Evolutionary conservation across 345 rosid species (phyloP).

Genomic region (Acer campestre): DNA sequence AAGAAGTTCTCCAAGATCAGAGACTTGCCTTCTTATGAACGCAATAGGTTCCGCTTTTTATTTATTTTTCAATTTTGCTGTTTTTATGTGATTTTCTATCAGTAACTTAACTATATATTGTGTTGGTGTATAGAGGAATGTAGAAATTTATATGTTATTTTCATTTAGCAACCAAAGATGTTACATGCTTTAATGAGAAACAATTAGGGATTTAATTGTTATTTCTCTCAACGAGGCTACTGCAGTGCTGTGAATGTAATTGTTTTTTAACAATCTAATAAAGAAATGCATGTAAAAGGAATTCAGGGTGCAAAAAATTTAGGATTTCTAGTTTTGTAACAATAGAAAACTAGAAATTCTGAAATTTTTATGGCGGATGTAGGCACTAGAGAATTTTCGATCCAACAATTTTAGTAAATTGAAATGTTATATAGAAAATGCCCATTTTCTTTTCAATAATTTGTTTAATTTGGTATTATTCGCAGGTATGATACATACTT

Average conservation of each 20-base stretch:
- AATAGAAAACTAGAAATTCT: too few species aligned
- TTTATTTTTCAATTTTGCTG: too few species aligned
- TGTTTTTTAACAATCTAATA: background rate
- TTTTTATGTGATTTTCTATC: too few species aligned
- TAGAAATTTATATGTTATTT: too few species aligned
- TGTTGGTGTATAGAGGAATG: too few species aligned
- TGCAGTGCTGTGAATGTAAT: background rate
- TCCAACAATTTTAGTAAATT: background rate
- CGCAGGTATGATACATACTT: constrained; percentile 86
- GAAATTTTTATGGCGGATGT: too few species aligned
- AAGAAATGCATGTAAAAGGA: background rate
- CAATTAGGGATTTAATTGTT: background rate
- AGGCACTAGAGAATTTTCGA: background rate
- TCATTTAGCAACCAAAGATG: background rate
- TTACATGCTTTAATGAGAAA: background rate
- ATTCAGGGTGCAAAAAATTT: background rate
- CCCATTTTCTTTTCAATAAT: background rate
- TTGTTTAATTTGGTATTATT: constrained; percentile 17
- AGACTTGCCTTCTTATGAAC: constrained; percentile 93
- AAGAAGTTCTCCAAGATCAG: constrained; percentile 97
- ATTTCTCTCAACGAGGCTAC: background rate
- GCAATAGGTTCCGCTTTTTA: constrained; percentile 59
- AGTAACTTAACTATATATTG: too few species aligned
- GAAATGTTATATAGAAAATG: background rate
- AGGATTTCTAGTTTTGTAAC: too few species aligned